Percentiles rank a stretch among this genome's conserved stretches.
Evolutionary conservation across 2,329 filamentous ascomycete species (phyloP).

Genomic region (Westerdykella aurantiaca): DNA sequence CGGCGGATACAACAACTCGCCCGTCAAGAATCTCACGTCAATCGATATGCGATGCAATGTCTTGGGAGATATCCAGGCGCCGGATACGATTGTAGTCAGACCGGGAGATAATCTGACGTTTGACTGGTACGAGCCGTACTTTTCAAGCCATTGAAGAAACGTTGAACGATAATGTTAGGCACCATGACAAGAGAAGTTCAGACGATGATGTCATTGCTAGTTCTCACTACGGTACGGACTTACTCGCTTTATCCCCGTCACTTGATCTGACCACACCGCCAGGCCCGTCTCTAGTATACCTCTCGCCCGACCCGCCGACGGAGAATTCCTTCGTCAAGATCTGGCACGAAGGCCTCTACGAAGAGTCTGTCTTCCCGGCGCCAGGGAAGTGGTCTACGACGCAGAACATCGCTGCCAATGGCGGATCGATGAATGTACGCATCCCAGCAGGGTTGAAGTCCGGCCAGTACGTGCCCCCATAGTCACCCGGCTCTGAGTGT

Average conservation of each 20-base stretch:
- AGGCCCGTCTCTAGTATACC: slow-evolving; percentile 38
- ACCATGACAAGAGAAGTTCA: slow-evolving; percentile 34
- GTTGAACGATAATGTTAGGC: slow-evolving; percentile 9
- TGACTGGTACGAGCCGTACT: slow-evolving; percentile 23
- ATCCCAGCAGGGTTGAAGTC: slow-evolving; percentile 34
- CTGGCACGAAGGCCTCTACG: slow-evolving; percentile 36
- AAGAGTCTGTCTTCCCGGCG: slow-evolving; percentile 25
- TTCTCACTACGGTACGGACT: slow-evolving; percentile 17
- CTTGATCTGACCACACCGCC: not conserved
- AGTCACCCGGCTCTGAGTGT: not conserved
- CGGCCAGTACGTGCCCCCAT: slow-evolving; percentile 23
- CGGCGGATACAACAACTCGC: slow-evolving; percentile 38
- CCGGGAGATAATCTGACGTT: slow-evolving; percentile 38
- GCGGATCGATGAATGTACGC: slow-evolving; percentile 24
- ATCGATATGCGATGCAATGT: slow-evolving; percentile 40
- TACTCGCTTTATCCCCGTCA: not conserved
- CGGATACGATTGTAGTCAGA: slow-evolving; percentile 31
- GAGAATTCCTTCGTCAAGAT: slow-evolving; percentile 39
- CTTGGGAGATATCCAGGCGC: slow-evolving; percentile 33
- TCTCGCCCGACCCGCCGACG: slow-evolving; percentile 36
- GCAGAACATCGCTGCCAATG: slow-evolving; percentile 17
- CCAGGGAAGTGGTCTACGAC: slow-evolving; percentile 34
- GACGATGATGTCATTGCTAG: slow-evolving; percentile 31
- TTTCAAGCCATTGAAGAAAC: not conserved
- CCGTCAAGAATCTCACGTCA: slow-evolving; percentile 36